These are phyloP conservation scores for Pyrenula aspistea DNA, from an alignment of 495 filamentous ascomycete genomes.

Conservation along the genomic window DNA sequence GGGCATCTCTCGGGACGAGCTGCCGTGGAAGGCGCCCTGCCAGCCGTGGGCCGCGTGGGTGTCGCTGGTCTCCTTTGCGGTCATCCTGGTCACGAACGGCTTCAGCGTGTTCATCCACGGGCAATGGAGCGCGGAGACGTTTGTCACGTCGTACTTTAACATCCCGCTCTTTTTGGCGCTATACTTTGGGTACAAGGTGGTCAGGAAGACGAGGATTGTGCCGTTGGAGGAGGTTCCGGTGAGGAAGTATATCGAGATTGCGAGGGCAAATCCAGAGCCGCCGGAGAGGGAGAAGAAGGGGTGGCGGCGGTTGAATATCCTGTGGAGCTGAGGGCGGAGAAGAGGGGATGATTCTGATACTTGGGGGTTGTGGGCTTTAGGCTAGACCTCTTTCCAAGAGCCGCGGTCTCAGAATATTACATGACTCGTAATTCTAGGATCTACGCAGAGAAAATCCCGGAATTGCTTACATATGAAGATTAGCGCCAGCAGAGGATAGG, in stretches of 20 bases:
- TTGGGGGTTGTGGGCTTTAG: too few relatives aligned
- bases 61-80: constrained; percentile 41
- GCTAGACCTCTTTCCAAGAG: too few relatives aligned
- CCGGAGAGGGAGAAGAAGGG: constrained; percentile 14
- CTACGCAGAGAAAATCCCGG: too few relatives aligned
- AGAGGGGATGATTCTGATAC: too few relatives aligned
- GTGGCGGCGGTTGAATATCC: constrained; percentile 15
- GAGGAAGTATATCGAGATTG: constrained; percentile 20
- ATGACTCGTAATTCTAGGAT: too few relatives aligned
- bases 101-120: constrained; percentile 21
- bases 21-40: constrained; percentile 45
- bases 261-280: constrained; percentile 21
- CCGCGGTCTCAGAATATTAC: too few relatives aligned
- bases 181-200: constrained; percentile 42
- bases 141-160: constrained; percentile 27
- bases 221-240: constrained; percentile 38
- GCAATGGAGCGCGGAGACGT: constrained; percentile 17
- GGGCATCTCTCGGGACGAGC: constrained; percentile 30
- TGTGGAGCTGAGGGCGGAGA: too few relatives aligned
- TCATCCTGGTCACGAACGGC: constrained; percentile 28
- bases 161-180: constrained; percentile 40
- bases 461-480: too few relatives aligned
- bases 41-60: constrained; percentile 54
- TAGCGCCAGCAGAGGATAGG: too few relatives aligned
- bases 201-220: constrained; percentile 39